Evolutionary conservation across 805 yeast genomes (phyloP).

Genomic region (Lachancea meyersii): DNA sequence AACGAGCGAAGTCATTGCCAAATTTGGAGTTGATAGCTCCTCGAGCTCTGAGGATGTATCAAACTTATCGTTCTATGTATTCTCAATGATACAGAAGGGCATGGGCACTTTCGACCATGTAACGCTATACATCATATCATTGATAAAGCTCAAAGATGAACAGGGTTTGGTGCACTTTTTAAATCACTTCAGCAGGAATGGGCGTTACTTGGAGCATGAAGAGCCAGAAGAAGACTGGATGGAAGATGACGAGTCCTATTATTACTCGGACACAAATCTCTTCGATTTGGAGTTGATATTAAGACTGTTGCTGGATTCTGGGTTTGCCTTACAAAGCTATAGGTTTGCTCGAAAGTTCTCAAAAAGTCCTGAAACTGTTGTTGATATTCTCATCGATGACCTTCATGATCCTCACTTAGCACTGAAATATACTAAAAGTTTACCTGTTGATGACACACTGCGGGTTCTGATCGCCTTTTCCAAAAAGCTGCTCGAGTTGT

Average conservation of each 20-base stretch:
- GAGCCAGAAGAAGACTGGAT: constrained; percentile 28
- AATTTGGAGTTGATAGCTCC: constrained; percentile 61
- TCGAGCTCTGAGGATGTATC: constrained; percentile 32
- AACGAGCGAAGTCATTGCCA: constrained; percentile 71
- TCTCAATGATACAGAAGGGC: constrained; percentile 48
- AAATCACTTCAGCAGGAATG: constrained; percentile 32
- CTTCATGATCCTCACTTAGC: constrained; percentile 54
- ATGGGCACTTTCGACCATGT: constrained; percentile 73
- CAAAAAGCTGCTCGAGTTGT: constrained; percentile 52
- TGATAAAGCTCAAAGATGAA: constrained; percentile 64
- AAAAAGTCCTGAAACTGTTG: constrained; percentile 68
- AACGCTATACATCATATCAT: constrained; percentile 69
- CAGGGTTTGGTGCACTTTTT: constrained; percentile 55
- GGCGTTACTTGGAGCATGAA: constrained; percentile 23
- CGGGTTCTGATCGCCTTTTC: constrained; percentile 64
- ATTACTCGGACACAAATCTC: constrained; percentile 26
- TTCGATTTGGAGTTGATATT: constrained; percentile 68
- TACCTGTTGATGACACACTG: constrained; percentile 71
- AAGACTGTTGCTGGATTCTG: constrained; percentile 65
- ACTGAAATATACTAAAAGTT: constrained; percentile 56
- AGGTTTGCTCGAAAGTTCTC: constrained; percentile 56
- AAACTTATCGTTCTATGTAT: constrained; percentile 57
- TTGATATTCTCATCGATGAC: constrained; percentile 66
- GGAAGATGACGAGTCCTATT: constrained; percentile 34
- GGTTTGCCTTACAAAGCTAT: constrained; percentile 60